These are phyloP conservation scores for Phytopythium oedochilum DNA, from an alignment of 352 stramenopile species.

Conservation along the genomic window DNA sequence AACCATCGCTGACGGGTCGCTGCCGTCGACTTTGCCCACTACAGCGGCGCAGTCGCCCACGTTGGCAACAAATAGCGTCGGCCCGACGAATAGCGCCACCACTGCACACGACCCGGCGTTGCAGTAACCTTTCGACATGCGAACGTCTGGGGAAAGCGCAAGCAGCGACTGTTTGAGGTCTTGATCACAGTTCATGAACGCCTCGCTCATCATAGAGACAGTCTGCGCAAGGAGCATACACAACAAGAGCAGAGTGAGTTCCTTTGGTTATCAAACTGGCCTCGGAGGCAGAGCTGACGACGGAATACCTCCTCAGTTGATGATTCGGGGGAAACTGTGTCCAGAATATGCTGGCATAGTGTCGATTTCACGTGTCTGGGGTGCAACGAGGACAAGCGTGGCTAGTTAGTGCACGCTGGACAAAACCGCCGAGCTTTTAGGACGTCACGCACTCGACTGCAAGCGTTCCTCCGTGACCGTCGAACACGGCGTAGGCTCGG, in stretches of 20 bases:
- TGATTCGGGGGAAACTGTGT: constrained; percentile 14
- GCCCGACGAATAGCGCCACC: constrained; percentile 53
- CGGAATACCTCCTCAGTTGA: constrained; percentile 21
- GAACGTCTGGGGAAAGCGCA: constrained; percentile 26
- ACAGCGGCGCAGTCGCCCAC: constrained; percentile 91
- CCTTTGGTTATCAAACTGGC: too few relatives aligned
- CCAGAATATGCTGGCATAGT: constrained; percentile 34
- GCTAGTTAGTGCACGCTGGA: too few relatives aligned
- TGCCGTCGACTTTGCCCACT: constrained; percentile 53
- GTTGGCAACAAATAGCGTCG: constrained; percentile 83
- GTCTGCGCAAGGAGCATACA: constrained; percentile 6
- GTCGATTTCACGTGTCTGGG: constrained; percentile 29
- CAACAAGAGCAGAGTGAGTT: too few relatives aligned
- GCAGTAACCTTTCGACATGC: constrained; percentile 62
- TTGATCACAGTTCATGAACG: constrained; percentile 51
- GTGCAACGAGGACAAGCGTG: background rate
- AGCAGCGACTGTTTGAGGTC: constrained; percentile 53
- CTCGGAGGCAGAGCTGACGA: too few relatives aligned
- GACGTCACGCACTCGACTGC: constrained; percentile 53
- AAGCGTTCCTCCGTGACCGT: constrained; percentile 60
- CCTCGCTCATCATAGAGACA: constrained; percentile 17
- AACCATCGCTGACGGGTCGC: constrained; percentile 11
- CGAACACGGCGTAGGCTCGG: constrained; percentile 53
- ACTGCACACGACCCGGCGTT: constrained; percentile 68
- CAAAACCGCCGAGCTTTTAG: background rate